A percentile compares a stretch with the other conserved stretches of the same genome.
Conservation (phyloP, 2,329 filamentous ascomycete species). For the Fusarium euwallaceae region DNA sequence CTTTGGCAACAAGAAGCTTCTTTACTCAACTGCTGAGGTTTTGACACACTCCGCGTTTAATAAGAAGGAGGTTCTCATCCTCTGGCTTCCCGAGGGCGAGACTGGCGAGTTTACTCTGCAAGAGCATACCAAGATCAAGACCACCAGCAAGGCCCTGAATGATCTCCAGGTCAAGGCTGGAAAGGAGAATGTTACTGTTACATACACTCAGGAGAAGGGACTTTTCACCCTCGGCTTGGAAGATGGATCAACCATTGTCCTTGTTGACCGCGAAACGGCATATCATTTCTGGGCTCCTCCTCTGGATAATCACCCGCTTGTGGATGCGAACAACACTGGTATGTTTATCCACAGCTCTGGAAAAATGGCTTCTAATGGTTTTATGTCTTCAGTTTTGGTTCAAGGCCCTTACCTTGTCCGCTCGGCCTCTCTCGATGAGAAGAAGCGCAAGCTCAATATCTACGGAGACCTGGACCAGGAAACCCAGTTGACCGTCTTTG, state of each 20-base stretch:
- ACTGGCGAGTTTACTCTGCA: conserved; percentile 66
- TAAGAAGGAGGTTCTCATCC: conserved; percentile 59
- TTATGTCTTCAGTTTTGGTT: conserved; percentile 57
- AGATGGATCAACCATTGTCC: conserved; percentile 62
- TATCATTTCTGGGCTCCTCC: conserved; percentile 70
- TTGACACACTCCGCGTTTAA: conserved; percentile 65
- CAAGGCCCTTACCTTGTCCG: conserved; percentile 67
- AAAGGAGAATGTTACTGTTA: conserved; percentile 56
- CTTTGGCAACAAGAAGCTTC: conserved; percentile 63
- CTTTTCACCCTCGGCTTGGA: conserved; percentile 61
- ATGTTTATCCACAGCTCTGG: not conserved
- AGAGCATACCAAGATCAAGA: conserved; percentile 40
- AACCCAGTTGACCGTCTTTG: conserved; percentile 61
- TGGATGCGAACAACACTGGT: conserved; percentile 61
- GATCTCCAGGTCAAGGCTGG: conserved; percentile 57
- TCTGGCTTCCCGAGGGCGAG: conserved; percentile 69
- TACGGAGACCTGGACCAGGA: conserved; percentile 60
- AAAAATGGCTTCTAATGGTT: not conserved
- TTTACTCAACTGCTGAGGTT: conserved; percentile 70
- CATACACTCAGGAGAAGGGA: conserved; percentile 63
- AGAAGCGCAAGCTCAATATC: conserved; percentile 55
- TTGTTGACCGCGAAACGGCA: conserved; percentile 67
- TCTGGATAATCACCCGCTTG: conserved; percentile 61
- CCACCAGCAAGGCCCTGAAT: conserved; percentile 50
- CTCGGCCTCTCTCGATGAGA: conserved; percentile 53